These are phyloP conservation scores for Alloteropsis semialata DNA, from an alignment of 176 grass and related monocot genomes.

Conservation along the genomic window DNA sequence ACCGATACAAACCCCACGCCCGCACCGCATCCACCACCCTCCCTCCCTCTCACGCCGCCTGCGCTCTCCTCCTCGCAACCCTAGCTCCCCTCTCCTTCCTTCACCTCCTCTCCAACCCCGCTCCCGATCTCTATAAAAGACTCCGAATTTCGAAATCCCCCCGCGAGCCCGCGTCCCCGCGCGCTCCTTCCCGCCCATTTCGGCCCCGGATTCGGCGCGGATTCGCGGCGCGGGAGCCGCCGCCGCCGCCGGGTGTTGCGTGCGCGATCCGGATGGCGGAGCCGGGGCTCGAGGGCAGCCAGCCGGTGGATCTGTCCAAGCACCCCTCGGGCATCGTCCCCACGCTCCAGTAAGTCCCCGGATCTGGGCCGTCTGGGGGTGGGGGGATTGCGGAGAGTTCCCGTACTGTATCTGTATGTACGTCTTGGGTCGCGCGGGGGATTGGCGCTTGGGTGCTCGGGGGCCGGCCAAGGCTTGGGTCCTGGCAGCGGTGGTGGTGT, in stretches of 20 bases:
- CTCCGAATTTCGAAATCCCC: constrained; percentile 41
- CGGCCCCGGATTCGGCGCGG: too few species aligned
- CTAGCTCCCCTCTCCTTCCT: background rate
- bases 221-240: too few species aligned
- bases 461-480: background rate
- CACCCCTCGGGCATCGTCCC: constrained; percentile 68
- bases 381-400: too few species aligned
- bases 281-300: constrained; percentile 48
- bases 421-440: background rate
- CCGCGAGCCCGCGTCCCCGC: background rate
- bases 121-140: constrained; percentile 77
- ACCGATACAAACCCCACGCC: constrained; percentile 9
- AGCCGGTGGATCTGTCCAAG: constrained; percentile 60
- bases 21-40: background rate
- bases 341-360: constrained; percentile 56
- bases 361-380: too few species aligned
- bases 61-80: constrained; percentile 12
- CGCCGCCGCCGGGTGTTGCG: too few species aligned
- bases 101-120: background rate
- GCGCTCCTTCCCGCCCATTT: background rate
- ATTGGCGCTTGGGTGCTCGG: background rate
- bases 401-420: background rate
- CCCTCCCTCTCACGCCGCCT: constrained; percentile 3
- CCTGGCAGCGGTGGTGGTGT: background rate
- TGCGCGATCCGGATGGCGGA: constrained; percentile 45